Conservation (phyloP, 2,329 filamentous ascomycete species). For the Alternaria infectoria region DNA sequence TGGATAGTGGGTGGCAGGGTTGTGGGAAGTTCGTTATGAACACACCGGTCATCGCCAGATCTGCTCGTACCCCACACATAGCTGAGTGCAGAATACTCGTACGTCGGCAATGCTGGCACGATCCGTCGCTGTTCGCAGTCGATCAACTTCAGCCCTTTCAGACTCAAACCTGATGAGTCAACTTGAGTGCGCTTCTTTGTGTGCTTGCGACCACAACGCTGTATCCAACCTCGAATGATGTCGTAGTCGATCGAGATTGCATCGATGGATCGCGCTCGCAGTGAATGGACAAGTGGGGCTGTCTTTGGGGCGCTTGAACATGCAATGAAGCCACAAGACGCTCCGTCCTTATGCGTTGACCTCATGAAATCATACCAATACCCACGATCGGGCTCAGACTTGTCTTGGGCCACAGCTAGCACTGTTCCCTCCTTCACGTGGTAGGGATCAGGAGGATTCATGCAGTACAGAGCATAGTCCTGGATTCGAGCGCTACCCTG, state of each 20-base stretch:
- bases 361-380: too few relatives aligned
- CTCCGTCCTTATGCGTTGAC: too few relatives aligned
- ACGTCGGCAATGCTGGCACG: neutral
- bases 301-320: neutral
- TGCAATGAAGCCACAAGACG: neutral
- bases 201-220: neutral
- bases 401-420: neutral
- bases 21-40: fast-evolving
- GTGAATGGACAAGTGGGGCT: fast-evolving
- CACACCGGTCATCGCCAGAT: neutral
- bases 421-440: fast-evolving
- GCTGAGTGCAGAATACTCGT: neutral
- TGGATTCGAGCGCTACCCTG: fast-evolving
- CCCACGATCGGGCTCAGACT: too few relatives aligned
- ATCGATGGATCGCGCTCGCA: neutral
- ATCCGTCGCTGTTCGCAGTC: neutral
- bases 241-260: neutral
- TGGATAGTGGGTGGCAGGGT: neutral
- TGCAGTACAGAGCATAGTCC: neutral
- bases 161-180: neutral
- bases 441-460: fast-evolving
- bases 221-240: neutral
- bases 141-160: neutral
- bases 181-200: neutral
- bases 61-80: neutral